Percentiles rank a stretch among this genome's conserved stretches.
phyloP scores from a whole-genome alignment of 352 stramenopile species.

The Phytophthora capsici region DNA sequence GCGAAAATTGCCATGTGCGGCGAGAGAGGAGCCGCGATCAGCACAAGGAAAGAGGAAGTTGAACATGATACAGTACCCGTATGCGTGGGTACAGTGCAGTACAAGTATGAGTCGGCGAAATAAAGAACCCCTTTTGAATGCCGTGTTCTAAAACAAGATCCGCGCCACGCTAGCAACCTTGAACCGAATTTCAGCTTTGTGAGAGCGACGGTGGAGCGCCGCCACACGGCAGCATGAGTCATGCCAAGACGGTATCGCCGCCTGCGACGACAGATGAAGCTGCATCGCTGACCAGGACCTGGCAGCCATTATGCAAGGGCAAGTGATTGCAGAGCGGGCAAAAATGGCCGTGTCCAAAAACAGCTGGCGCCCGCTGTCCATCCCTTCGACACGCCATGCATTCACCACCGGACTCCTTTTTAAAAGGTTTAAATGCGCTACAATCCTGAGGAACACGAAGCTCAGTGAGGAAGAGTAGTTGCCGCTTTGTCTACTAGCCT shows the following conservation, averaged over 20 bases:
- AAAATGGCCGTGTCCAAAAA: constrained; percentile 32
- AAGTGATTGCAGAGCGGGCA: constrained; percentile 19
- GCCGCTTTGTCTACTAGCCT: no score
- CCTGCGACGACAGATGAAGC: background rate
- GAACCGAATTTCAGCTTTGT: background rate
- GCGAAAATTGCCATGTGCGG: constrained; percentile 27
- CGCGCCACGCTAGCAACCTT: background rate
- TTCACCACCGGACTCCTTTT: background rate
- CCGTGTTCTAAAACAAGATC: constrained; percentile 7
- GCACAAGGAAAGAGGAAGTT: constrained; percentile 4
- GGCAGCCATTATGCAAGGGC: constrained; percentile 15
- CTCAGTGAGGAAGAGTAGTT: no score
- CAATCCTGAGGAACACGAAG: no score
- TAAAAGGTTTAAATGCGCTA: no score
- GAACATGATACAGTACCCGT: no score
- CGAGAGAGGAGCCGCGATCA: constrained; percentile 20
- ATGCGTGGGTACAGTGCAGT: no score
- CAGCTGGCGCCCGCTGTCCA: constrained; percentile 13
- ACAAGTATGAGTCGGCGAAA: background rate
- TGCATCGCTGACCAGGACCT: background rate
- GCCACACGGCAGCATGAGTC: constrained; percentile 1
- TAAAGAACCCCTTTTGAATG: constrained; percentile 12
- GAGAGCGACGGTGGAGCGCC: background rate
- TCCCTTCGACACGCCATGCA: constrained; percentile 22
- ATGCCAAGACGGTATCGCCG: background rate